Percentiles rank a stretch among this genome's conserved stretches.
Evolutionary conservation across 768 basidiomycete species (phyloP).

Genomic region (Pleurotus ostreatus): DNA sequence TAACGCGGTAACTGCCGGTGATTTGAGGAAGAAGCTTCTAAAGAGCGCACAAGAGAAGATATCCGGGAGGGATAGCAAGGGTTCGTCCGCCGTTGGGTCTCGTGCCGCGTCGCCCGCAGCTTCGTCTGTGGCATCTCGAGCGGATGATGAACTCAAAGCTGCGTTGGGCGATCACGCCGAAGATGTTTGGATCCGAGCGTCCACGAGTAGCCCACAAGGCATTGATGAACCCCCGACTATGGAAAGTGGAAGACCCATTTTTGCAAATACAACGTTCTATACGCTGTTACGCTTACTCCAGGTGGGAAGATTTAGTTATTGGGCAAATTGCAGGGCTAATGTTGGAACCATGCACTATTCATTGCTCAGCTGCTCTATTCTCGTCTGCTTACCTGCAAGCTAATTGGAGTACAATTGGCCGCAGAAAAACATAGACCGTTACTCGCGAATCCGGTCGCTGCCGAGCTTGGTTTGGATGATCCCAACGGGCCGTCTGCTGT

Average conservation of each 20-base stretch:
- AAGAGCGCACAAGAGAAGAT: conserved; percentile 67
- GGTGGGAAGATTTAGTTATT: conserved; percentile 36
- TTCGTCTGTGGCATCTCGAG: conserved; percentile 10
- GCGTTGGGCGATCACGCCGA: conserved; percentile 17
- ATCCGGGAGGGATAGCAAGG: conserved; percentile 22
- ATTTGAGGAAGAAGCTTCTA: conserved; percentile 76
- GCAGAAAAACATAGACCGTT: conserved; percentile 61
- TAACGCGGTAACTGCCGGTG: conserved; percentile 51
- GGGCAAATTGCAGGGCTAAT: conserved; percentile 9
- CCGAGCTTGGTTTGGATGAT: conserved; percentile 83
- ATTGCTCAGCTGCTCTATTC: conserved; percentile 75
- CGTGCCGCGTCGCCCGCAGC: conserved; percentile 8
- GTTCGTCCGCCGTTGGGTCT: conserved; percentile 21
- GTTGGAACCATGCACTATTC: conserved; percentile 11
- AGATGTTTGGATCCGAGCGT: conserved; percentile 63
- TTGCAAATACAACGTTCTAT: conserved; percentile 92
- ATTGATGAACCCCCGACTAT: conserved; percentile 17
- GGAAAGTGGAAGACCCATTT: conserved; percentile 60
- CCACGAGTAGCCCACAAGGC: conserved; percentile 21
- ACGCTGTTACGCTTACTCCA: conserved; percentile 84
- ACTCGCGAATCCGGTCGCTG: conserved; percentile 75
- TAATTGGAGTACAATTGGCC: conserved; percentile 69
- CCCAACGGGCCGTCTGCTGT: conserved; percentile 69
- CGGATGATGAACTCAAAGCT: conserved; percentile 24
- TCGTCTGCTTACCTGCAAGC: conserved; percentile 82